These are phyloP conservation scores for Deakozyma indianensis DNA, from an alignment of 805 yeast genomes.

Conservation along the genomic window DNA sequence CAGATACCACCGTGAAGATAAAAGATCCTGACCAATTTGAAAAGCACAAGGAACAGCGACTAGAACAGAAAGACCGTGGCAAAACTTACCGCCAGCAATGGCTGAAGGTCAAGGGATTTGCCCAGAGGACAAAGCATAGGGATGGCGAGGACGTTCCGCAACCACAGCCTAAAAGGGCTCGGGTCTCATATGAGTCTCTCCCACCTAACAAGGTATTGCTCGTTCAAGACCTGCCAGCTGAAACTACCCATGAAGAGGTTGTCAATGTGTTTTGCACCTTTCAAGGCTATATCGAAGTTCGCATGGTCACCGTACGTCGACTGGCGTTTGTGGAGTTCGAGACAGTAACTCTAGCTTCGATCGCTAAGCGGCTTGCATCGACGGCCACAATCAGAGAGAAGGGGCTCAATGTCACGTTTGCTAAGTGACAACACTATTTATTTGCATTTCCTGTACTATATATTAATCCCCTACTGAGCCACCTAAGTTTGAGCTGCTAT, in stretches of 20 bases:
- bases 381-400: background rate
- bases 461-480: too few species aligned
- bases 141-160: constrained; percentile 5
- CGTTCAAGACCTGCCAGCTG: constrained; percentile 45
- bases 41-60: constrained; percentile 13
- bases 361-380: background rate
- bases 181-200: constrained; percentile 11
- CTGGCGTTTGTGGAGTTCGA: constrained; percentile 69
- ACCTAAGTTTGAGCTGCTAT: too few species aligned
- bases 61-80: constrained; percentile 11
- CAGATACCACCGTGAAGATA: constrained; percentile 23
- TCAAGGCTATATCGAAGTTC: constrained; percentile 48
- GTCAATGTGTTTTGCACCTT: constrained; percentile 31
- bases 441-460: background rate
- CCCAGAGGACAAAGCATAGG: background rate
- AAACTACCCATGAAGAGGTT: constrained; percentile 27
- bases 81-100: constrained; percentile 3
- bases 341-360: background rate
- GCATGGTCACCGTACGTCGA: constrained; percentile 47
- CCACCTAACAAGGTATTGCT: constrained; percentile 61
- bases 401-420: background rate
- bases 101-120: constrained; percentile 9
- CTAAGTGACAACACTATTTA: background rate
- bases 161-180: background rate
- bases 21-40: constrained; percentile 12